A percentile compares a stretch with the other conserved stretches of the same genome.
phyloP scores from a whole-genome alignment of 768 basidiomycete species.

The Lanmaoa pseudosensibilis region DNA sequence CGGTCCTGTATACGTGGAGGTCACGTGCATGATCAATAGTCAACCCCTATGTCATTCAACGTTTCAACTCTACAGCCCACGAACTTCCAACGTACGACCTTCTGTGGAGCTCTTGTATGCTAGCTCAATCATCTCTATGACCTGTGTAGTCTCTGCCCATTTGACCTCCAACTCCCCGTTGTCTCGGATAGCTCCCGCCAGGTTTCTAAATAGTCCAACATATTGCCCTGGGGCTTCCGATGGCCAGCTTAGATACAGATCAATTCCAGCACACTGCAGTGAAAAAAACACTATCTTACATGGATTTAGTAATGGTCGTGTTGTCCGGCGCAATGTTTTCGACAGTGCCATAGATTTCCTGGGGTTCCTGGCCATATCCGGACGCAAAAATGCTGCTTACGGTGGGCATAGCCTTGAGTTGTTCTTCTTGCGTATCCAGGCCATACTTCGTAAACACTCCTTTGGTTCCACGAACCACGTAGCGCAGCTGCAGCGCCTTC shows the following conservation, averaged over 20 bases:
- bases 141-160: slow-evolving; percentile 70
- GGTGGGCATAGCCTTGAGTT: slow-evolving; percentile 56
- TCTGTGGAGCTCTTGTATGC: slow-evolving; percentile 66
- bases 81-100: slow-evolving; percentile 46
- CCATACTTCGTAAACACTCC: slow-evolving; percentile 77
- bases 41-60: background rate
- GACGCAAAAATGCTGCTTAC: slow-evolving; percentile 46
- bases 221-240: slow-evolving; percentile 60
- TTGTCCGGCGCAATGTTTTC: slow-evolving; percentile 55
- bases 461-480: slow-evolving; percentile 65
- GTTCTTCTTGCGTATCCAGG: slow-evolving; percentile 76
- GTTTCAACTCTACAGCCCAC: slow-evolving; percentile 12
- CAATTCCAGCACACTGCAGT: slow-evolving; percentile 24
- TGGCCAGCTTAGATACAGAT: slow-evolving; percentile 52
- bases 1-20: slow-evolving; percentile 28
- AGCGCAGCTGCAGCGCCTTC: slow-evolving; percentile 65
- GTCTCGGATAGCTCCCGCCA: slow-evolving; percentile 60
- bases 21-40: slow-evolving; percentile 24
- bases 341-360: slow-evolving; percentile 59
- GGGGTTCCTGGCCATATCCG: slow-evolving; percentile 61
- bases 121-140: slow-evolving; percentile 77
- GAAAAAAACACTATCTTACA: slow-evolving; percentile 31
- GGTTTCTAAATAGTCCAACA: slow-evolving; percentile 59
- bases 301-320: slow-evolving; percentile 28
- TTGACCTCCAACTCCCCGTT: slow-evolving; percentile 58